These are phyloP conservation scores for Erythrophleum ivorense DNA, from an alignment of 331 rosid species.

Conservation along the genomic window DNA sequence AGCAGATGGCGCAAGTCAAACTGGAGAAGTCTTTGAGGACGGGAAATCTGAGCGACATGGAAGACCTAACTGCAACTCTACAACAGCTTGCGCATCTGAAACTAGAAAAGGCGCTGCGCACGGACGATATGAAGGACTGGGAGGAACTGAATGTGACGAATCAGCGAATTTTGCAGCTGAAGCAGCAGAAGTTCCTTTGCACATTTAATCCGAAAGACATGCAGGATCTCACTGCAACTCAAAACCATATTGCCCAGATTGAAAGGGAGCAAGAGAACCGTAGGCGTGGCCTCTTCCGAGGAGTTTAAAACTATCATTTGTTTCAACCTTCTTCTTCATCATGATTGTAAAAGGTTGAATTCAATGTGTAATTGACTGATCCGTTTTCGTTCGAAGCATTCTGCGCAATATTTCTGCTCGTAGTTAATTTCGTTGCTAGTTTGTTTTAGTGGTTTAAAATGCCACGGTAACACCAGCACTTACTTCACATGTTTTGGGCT, in stretches of 20 bases:
- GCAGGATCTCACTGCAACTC: background rate
- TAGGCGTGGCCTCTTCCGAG: background rate
- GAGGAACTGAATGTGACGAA: slow-evolving; percentile 21
- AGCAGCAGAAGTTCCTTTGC: slow-evolving; percentile 9
- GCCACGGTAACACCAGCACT: too few species aligned
- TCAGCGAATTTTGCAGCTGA: slow-evolving; percentile 25
- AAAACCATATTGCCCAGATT: background rate
- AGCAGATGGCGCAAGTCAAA: slow-evolving; percentile 31
- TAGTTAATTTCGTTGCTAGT: too few species aligned
- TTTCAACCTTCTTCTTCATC: background rate
- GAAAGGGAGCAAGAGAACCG: slow-evolving; percentile 16
- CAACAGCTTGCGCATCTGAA: slow-evolving; percentile 35
- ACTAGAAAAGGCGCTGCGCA: slow-evolving; percentile 37
- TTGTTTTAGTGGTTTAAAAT: too few species aligned
- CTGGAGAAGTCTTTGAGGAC: slow-evolving; percentile 32
- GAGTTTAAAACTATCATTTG: background rate
- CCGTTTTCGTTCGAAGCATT: too few species aligned
- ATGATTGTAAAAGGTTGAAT: too few species aligned
- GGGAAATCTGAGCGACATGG: slow-evolving; percentile 24
- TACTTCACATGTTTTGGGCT: too few species aligned
- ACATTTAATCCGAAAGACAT: background rate
- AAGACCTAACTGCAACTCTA: slow-evolving; percentile 8
- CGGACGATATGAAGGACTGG: slow-evolving; percentile 31
- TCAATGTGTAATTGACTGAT: background rate
- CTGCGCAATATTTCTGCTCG: too few species aligned